phyloP scores from a whole-genome alignment of 2,329 filamentous ascomycete species.

The Daldinia sp. region DNA sequence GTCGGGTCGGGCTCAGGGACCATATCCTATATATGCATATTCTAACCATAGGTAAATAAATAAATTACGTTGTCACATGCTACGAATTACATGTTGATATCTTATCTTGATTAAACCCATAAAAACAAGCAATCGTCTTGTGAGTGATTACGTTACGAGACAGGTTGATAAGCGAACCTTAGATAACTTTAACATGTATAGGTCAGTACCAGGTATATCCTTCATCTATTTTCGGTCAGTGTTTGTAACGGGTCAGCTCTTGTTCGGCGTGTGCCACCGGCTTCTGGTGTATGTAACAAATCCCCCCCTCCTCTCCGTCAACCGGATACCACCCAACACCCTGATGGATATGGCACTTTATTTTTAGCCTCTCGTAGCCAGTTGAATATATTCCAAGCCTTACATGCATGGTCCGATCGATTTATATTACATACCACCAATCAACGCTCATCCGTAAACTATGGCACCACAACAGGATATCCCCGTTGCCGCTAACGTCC shows the following conservation, averaged over 20 bases:
- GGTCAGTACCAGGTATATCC: background rate
- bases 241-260: conserved; percentile 2
- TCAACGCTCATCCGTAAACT: background rate
- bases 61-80: conserved; percentile 3
- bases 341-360: background rate
- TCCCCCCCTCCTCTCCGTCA: conserved; percentile 1
- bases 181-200: too few species aligned
- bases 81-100: background rate
- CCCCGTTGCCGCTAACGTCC: conserved; percentile 54
- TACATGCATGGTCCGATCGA: background rate
- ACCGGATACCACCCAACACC: conserved; percentile 1
- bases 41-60: background rate
- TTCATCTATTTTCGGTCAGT: conserved; percentile 2
- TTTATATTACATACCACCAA: background rate
- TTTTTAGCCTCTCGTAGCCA: background rate
- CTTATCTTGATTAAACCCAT: background rate
- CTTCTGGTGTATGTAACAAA: conserved; percentile 5
- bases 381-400: background rate
- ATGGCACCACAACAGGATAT: conserved; percentile 51
- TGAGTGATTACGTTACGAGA: background rate
- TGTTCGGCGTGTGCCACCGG: background rate
- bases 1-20: conserved; percentile 6
- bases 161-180: background rate
- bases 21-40: conserved; percentile 11
- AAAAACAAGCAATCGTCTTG: background rate